Evolutionary conservation across 805 yeast genomes (phyloP), one percentile per base, ranked within the genome.

Genomic region (Saccharomycopsis selenospora): DNA sequence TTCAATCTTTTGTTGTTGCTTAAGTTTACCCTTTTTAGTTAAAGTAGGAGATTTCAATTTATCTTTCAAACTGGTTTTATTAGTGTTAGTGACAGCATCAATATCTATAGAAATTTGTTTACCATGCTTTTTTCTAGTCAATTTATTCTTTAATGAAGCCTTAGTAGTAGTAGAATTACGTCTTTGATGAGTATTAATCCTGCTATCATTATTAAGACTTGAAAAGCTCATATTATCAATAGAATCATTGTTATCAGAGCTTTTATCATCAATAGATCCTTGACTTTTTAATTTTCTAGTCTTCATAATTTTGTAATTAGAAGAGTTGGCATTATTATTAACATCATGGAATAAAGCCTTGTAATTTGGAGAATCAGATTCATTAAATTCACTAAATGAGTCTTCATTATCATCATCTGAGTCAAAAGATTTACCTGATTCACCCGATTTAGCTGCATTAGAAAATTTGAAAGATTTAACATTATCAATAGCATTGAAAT

Each of bases 301-400:
- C 40, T 48, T 48, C 25, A n/a, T 38, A 18, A 20, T 44, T 23
- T 44, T 48, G 33, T 47, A 18, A 7, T 27, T 27, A 27, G 29
- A 27, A 8, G 29, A 27, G 11, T 38, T 29, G 25, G 18, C 22
- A 10, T 46, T 38, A 22, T 46, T 7, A 20, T 46, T 55, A 18
- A 48, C 41, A 33, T 47, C 38, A 2, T 64, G 52, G 43, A 63
- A 63, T 11, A 63, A 47, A 1, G 65, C 66, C 43, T 57, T 65
- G 46, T 61, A 62, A 46, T 62, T 61, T 23, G 66, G 66, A 3
- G 62, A 57, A 14, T 36, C 46, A 25, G 36, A 24, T 8, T 42
- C 38, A 20, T 27, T 27, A 27, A 27, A 27, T 11, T 27, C 29
- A 11, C 5, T 33, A 14, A 7, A 33, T 7, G 38, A 33, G 22